Base-by-base conservation (phyloP, 2,329 filamentous ascomycete genomes). In the Diplodia seriata region DNA sequence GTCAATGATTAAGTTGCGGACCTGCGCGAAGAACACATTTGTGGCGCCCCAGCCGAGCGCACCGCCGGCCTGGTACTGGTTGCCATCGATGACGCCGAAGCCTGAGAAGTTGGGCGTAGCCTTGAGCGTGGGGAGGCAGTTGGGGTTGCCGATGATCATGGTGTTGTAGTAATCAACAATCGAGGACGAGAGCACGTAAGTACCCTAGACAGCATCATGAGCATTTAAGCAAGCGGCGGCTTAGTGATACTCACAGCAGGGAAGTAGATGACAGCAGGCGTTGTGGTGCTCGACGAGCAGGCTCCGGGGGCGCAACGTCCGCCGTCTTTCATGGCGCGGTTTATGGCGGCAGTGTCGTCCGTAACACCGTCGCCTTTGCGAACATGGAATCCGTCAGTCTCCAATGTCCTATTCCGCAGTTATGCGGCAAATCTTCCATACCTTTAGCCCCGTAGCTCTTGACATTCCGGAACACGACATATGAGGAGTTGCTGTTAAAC, bases 1-100 rank as follows among this genome's bases (percentile, higher is more conserved):
- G 73, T 91, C 89, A 49, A 91, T 81, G 67, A 88, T 80, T 59
- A 92, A 82, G 73, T 92, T 91, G 9, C 88, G 82, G 68, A 91
- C 84, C 71, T 88, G 86, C 54, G 88, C 82, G 73, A 84, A 89
- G 77, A 91, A 91, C 11, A 89, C 85, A 71, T 86, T 88, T 43
- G 86, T 87, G 3, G 86, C 79, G 11, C 77, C 75, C 73, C 78
- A 83, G 70, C 80, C 81, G 70, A 77, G 73, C 68, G 74, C 70
- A 8, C 74, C 77, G 65, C 72, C 73, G 77, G 55, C 69, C 69
- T 71, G 82, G 75, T 79, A 79, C 55, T 76, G 88, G 85, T 87
- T 83, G 49, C 82, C 85, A 73, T 89, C 85, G 64, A 90, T 85
- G 68, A 90, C 72, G 20, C 85, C 87, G 23, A 88, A 77, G 33